These are phyloP conservation scores for Trichosporon asahii DNA, from an alignment of 1,284 basidiomycete genomes.

Conservation along the genomic window DNA sequence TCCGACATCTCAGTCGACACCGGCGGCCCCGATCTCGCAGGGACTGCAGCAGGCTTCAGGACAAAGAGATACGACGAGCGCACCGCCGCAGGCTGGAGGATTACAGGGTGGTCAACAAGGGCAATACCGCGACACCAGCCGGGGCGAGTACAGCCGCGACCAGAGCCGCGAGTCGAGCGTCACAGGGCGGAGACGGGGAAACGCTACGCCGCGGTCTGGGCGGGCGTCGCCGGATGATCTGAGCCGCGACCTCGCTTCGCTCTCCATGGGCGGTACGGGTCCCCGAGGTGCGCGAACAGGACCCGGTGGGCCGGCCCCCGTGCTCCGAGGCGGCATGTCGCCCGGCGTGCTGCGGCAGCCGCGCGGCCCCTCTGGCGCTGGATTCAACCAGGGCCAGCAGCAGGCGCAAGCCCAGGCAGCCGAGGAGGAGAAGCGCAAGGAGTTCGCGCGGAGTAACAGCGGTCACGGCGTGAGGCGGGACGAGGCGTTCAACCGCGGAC, in stretches of 20 bases:
- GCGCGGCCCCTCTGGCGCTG: constrained; percentile 14
- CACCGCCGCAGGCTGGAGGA: neutral
- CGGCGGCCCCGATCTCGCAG: neutral
- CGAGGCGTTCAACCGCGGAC: neutral
- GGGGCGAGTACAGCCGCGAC: neutral
- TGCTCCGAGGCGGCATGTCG: constrained; percentile 8
- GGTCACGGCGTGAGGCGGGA: neutral
- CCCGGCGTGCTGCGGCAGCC: constrained; percentile 24
- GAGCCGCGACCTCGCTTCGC: neutral
- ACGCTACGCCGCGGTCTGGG: neutral
- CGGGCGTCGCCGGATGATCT: neutral
- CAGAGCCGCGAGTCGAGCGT: constrained; percentile 8
- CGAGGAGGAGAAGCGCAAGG: neutral
- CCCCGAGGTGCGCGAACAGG: neutral
- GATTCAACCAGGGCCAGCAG: neutral
- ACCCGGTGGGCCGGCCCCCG: neutral
- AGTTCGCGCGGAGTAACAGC: neutral
- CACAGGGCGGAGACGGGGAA: neutral
- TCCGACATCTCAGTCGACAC: neutral
- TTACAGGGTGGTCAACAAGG: too few relatives aligned
- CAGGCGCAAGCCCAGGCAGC: neutral
- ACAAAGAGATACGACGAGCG: too few relatives aligned
- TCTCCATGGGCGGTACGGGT: neutral
- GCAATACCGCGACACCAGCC: neutral
- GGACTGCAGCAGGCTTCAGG: too few relatives aligned